A percentile compares a stretch with the other conserved stretches of the same genome.
Evolutionary conservation across 2,329 filamentous ascomycete species (phyloP).

Genomic region (Alternaria sp.): DNA sequence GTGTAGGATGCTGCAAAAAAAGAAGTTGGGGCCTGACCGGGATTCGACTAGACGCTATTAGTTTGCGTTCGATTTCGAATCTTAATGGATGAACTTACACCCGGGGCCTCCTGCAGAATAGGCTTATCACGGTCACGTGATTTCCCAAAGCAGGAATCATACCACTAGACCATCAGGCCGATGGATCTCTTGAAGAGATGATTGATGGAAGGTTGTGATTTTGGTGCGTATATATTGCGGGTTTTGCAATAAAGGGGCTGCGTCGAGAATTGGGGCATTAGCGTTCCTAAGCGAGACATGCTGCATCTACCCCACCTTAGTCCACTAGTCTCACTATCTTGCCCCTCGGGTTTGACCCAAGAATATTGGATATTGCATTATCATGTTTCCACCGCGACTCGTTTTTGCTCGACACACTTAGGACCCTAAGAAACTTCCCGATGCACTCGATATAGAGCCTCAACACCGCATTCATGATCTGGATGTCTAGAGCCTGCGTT

Average conservation of each 20-base stretch:
- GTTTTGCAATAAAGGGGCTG: not conserved
- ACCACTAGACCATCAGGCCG: slow-evolving; percentile 31
- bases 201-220: not conserved
- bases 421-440: not conserved
- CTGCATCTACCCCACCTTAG: not conserved
- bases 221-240: not conserved
- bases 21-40: slow-evolving; percentile 34
- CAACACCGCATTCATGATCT: not conserved
- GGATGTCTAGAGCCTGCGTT: not conserved
- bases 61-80: slow-evolving; percentile 10
- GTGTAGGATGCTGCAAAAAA: slow-evolving; percentile 9
- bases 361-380: not conserved
- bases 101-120: slow-evolving; percentile 39
- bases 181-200: not conserved
- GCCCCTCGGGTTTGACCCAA: not conserved
- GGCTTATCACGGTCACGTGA: not conserved
- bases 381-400: not conserved
- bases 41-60: slow-evolving; percentile 33
- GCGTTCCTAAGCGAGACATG: not conserved
- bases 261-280: not conserved
- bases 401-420: not conserved
- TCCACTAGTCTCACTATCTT: not conserved
- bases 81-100: slow-evolving; percentile 30
- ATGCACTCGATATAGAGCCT: not conserved
- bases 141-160: slow-evolving; percentile 36